Percentiles rank a stretch among this genome's conserved stretches.
Conservation (phyloP, 2,329 filamentous ascomycete species). For the Intubia oerlemansii region DNA sequence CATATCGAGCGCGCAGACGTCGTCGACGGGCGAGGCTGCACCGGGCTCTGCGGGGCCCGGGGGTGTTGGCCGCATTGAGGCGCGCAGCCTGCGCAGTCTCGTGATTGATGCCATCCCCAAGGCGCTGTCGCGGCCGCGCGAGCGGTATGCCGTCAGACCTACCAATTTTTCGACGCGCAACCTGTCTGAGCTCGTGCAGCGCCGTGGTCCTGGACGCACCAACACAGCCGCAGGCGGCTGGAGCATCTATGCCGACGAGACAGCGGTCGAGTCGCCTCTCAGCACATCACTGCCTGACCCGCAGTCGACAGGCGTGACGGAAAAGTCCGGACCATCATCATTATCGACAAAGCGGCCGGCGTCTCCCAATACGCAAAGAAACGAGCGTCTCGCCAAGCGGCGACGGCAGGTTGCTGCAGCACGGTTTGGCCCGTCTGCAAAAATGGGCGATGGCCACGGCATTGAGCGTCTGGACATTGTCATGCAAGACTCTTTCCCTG, state of each 20-base stretch:
- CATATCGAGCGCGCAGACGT: slow-evolving; percentile 26
- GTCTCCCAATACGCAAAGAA: slow-evolving; percentile 11
- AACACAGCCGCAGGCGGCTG: slow-evolving; percentile 61
- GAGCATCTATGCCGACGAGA: slow-evolving; percentile 53
- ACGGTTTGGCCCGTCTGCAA: slow-evolving; percentile 45
- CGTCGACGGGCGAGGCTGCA: slow-evolving; percentile 3
- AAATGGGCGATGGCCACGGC: slow-evolving; percentile 33
- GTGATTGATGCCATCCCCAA: slow-evolving; percentile 65
- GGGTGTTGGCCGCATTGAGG: too few species aligned
- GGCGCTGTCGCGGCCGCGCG: slow-evolving; percentile 53
- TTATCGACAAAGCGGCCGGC: slow-evolving; percentile 11
- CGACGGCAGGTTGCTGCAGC: slow-evolving; percentile 39
- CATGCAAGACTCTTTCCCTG: slow-evolving; percentile 34
- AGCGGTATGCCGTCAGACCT: slow-evolving; percentile 46
- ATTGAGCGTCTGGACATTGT: slow-evolving; percentile 39
- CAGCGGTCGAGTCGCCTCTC: slow-evolving; percentile 29
- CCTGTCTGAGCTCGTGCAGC: slow-evolving; percentile 44
- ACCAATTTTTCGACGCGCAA: slow-evolving; percentile 53
- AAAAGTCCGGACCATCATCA: too few species aligned
- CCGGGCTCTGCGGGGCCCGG: slow-evolving; percentile 7
- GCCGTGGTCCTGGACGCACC: slow-evolving; percentile 45
- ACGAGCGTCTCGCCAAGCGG: slow-evolving; percentile 27
- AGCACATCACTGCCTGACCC: slow-evolving; percentile 21
- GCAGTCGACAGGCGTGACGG: neutral
- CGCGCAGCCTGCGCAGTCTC: slow-evolving; percentile 43